A percentile compares a stretch with the other conserved stretches of the same genome.
phyloP scores from a whole-genome alignment of 768 basidiomycete genomes.

The Sistotremastrum suecicum region DNA sequence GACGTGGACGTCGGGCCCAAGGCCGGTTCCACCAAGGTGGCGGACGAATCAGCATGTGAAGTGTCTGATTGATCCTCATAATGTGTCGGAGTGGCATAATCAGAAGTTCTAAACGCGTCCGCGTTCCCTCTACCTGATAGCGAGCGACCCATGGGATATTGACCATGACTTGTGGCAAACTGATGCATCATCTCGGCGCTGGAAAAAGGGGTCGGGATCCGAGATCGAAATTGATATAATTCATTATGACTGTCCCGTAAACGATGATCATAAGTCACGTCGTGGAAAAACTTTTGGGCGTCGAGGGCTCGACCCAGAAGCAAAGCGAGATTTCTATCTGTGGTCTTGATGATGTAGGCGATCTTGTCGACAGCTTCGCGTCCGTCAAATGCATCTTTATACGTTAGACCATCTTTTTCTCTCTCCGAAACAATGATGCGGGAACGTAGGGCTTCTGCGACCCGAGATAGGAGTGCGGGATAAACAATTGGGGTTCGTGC shows the following conservation, averaged over 20 bases:
- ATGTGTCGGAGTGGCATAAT: too few relatives aligned
- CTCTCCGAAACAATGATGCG: constrained; percentile 67
- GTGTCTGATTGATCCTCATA: too few relatives aligned
- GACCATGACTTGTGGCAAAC: too few relatives aligned
- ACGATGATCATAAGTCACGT: constrained; percentile 97
- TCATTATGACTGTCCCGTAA: constrained; percentile 79
- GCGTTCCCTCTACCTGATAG: too few relatives aligned
- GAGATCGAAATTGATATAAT: constrained; percentile 85
- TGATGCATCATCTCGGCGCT: constrained; percentile 46
- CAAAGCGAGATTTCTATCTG: constrained; percentile 89
- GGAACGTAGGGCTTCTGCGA: constrained; percentile 85
- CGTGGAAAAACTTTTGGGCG: constrained; percentile 98
- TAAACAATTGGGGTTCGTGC: constrained; percentile 66
- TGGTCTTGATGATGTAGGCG: constrained; percentile 96
- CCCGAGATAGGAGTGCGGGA: constrained; percentile 89
- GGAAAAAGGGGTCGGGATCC: constrained; percentile 72
- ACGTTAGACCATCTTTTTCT: constrained; percentile 89
- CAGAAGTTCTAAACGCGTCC: too few relatives aligned
- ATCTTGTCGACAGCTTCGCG: constrained; percentile 96
- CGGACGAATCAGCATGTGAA: too few relatives aligned
- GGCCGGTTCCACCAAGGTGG: background rate
- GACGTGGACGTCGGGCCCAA: background rate
- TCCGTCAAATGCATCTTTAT: constrained; percentile 94
- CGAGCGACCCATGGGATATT: too few relatives aligned
- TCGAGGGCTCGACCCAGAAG: constrained; percentile 92